Conservation (phyloP, 1,284 basidiomycete species). For the Veloboletus limbatus region DNA sequence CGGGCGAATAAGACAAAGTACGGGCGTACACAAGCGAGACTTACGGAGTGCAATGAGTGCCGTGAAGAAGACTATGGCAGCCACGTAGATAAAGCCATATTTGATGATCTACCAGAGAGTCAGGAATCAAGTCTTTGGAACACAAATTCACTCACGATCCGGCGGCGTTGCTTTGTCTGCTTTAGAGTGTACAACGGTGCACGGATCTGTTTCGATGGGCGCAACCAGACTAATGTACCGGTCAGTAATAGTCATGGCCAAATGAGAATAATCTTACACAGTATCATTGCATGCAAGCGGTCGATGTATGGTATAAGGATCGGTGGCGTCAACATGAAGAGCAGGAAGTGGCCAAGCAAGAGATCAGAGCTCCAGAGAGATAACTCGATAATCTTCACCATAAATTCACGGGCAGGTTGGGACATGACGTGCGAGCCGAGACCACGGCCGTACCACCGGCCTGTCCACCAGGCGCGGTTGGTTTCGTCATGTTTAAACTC, state of each 20-base stretch:
- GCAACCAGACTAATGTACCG: constrained; percentile 65
- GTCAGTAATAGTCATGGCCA: constrained; percentile 17
- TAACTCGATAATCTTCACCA: constrained; percentile 85
- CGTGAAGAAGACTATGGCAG: constrained; percentile 72
- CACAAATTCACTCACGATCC: constrained; percentile 61
- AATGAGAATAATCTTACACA: constrained; percentile 50
- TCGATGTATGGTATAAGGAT: constrained; percentile 75
- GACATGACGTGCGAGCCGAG: constrained; percentile 86
- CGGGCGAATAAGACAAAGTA: neutral
- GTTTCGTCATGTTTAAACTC: constrained; percentile 99
- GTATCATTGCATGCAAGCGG: constrained; percentile 69
- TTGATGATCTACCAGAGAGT: constrained; percentile 52
- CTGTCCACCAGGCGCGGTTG: constrained; percentile 97
- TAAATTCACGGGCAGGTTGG: constrained; percentile 84
- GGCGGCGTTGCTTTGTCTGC: constrained; percentile 81
- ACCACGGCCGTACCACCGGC: constrained; percentile 92
- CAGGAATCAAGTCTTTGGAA: neutral
- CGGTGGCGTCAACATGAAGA: constrained; percentile 75
- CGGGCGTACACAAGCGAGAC: constrained; percentile 31
- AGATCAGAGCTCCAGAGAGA: constrained; percentile 80
- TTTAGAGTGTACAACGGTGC: constrained; percentile 90
- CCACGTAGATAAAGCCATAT: constrained; percentile 77
- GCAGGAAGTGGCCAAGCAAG: constrained; percentile 60
- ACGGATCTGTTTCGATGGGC: constrained; percentile 87
- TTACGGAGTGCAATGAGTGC: constrained; percentile 75